phyloP scores from a whole-genome alignment of 1,139 yeast species.

The Magnusiomyces ingens region DNA sequence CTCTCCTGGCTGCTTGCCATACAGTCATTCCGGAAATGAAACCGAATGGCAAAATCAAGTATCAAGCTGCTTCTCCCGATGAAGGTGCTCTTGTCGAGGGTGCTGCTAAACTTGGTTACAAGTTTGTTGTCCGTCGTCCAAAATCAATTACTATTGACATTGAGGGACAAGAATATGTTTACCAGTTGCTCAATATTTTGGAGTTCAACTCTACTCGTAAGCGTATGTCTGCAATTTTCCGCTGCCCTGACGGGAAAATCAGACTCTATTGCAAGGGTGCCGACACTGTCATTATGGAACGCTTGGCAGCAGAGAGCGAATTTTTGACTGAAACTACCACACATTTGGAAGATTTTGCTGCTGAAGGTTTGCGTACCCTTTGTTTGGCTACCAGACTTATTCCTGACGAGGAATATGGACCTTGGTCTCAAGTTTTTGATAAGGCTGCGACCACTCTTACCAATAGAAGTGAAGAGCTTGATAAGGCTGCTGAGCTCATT shows the following conservation, averaged over 20 bases:
- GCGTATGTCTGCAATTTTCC: slow-evolving; percentile 92
- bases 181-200: slow-evolving; percentile 75
- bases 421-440: slow-evolving; percentile 56
- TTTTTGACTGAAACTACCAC: slow-evolving; percentile 75
- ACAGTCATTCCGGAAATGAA: slow-evolving; percentile 91
- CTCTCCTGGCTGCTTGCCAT: slow-evolving; percentile 86
- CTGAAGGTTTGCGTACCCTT: slow-evolving; percentile 89
- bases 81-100: slow-evolving; percentile 98
- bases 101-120: slow-evolving; percentile 83
- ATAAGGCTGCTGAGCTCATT: slow-evolving; percentile 76
- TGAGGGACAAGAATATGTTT: slow-evolving; percentile 46
- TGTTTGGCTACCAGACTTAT: slow-evolving; percentile 85
- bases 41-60: slow-evolving; percentile 53
- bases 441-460: slow-evolving; percentile 79
- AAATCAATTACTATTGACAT: slow-evolving; percentile 64
- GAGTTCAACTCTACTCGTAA: slow-evolving; percentile 97
- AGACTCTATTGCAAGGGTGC: slow-evolving; percentile 95
- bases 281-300: slow-evolving; percentile 87
- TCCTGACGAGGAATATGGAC: slow-evolving; percentile 66
- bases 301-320: slow-evolving; percentile 69
- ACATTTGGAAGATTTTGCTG: slow-evolving; percentile 94
- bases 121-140: slow-evolving; percentile 79
- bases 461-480: slow-evolving; percentile 68
- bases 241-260: slow-evolving; percentile 91
- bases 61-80: slow-evolving; percentile 98